Evolutionary conservation across 2,329 filamentous ascomycete species (phyloP), one percentile per base, ranked within the genome.

Genomic region (Myriosclerotinia duriaeana): DNA sequence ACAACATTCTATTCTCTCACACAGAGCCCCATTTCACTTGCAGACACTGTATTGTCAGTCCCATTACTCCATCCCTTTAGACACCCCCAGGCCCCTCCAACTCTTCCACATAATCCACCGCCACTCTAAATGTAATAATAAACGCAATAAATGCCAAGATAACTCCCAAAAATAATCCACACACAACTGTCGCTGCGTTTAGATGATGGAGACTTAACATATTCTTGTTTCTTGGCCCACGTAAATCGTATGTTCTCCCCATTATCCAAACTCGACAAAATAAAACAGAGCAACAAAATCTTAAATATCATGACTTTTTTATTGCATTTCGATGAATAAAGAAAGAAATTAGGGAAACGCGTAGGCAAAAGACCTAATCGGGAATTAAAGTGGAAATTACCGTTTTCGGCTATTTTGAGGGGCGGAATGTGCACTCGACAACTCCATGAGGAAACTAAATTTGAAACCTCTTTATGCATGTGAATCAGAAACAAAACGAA

Each of bases 191-290:
- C n/a, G 62, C 62, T 44, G 42, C 42, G 40, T 44, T 36, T 20
- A 58, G 20, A 58, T 65, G 62, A 48, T 65, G 62, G 17, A 65
- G 42, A 50, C n/a, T 56, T 6, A 65, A 22, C 52, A 58, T 65
- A 15, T 50, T 65, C n/a, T 48, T 65, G 22, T 30, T 50, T 56
- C 46, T 54, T 58, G 34, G 34, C 8, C 30, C 34, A 17, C 44
- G 5, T 20, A 40, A 61, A 40, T 61, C 14, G 26, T 50, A 50
- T 60, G 14, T 22, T 59, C n/a, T 61, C 34, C 34, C 44, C 58
- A 61, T 61, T 12, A 50, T 61, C 44, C 22, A 40, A 50, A 20
- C 3, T 1, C 12, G n/a, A 3, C 3, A 22, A n/a, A 17, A 12
- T 0, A 61, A 50, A 26, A 6, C 5, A 14, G 9, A 17, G n/a